Base-by-base conservation (phyloP, 1,284 basidiomycete species). In the Austroboletus novae-zelandiae region DNA sequence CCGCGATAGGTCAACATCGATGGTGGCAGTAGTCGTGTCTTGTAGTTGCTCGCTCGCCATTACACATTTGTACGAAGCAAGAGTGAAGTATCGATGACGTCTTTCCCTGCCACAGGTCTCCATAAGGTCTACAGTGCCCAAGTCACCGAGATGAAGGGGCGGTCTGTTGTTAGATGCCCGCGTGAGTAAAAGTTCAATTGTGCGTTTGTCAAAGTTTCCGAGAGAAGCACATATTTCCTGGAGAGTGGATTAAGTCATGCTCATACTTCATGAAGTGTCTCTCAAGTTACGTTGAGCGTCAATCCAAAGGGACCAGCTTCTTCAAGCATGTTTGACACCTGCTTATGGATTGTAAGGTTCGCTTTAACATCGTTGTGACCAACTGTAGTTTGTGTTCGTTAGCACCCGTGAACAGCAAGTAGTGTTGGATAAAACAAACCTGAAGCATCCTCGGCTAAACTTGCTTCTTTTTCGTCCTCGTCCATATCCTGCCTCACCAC, bases 81-180 rank as follows among this genome's bases (percentile, higher is more conserved):
- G 64, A 1, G 87, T 90, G 69, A 83, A 91, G 65, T 89, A 91
- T 54, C 89, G 77, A 66, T 89, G 83, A 17, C 88, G 81, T 31
- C 89, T 83, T 70, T 94, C 88, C 40, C 91, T 81, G 5, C 90
- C 90, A 57, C 77, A 75, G 1, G 80, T 89, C 65, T 93, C 91
- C 72, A 84, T 80, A 25, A 89, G 64, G 43, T 81, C 80, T 15
- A 79, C 76, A 45, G 89, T 77, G 29, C 80, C 78, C 40, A 89
- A 71, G 66, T 94, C 88, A 42, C 72, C 72, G 5, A 92, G 76
- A 64, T 91, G 87, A 13, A 78, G 50, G 3, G 88, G 87, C 17
- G 84, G 86, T 8, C 74, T 71, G 51, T 66, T 74, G 58, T 78
- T 83, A 54, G 83, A 81, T 37, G 88, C 79, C 40, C 86, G 81